A percentile compares a stretch with the other conserved stretches of the same genome.
These are phyloP conservation scores for Gymnopilus dilepis DNA, from an alignment of 768 basidiomycete genomes.

Conservation along the genomic window DNA sequence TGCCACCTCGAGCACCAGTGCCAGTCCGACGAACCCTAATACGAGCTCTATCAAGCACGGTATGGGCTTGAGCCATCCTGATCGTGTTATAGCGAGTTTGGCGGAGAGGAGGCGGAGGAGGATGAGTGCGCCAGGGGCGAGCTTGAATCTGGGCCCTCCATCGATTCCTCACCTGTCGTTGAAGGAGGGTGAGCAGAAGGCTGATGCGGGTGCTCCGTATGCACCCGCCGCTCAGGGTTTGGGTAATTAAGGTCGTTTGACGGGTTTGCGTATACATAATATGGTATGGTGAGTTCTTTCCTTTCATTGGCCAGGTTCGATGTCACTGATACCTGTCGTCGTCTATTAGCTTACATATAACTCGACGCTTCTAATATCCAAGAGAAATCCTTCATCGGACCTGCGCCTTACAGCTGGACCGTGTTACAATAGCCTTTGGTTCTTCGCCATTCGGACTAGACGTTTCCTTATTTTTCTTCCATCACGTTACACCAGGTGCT, in stretches of 20 bases:
- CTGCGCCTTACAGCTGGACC: background rate
- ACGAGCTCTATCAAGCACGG: background rate
- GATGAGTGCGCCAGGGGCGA: conserved; percentile 36
- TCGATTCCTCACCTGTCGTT: background rate
- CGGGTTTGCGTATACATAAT: background rate
- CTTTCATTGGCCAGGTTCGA: background rate
- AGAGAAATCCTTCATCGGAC: background rate
- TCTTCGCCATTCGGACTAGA: background rate
- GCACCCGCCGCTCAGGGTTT: conserved; percentile 11
- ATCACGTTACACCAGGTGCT: background rate
- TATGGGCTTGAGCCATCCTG: conserved; percentile 22
- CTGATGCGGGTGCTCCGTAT: background rate
- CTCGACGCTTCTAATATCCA: conserved; percentile 1
- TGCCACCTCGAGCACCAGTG: background rate
- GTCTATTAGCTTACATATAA: background rate
- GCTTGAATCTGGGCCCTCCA: conserved; percentile 7
- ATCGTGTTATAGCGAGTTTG: conserved; percentile 29
- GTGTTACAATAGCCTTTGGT: background rate
- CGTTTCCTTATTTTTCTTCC: background rate
- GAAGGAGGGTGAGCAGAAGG: background rate
- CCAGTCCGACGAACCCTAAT: background rate
- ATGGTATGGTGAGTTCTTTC: background rate
- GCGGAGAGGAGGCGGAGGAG: conserved; percentile 37
- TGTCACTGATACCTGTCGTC: background rate
- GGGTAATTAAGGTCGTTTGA: background rate